Percentiles rank a stretch among this genome's conserved stretches.
Evolutionary conservation across 164 flowering plant genomes (phyloP).

Genomic region (Tetracentron sinense): DNA sequence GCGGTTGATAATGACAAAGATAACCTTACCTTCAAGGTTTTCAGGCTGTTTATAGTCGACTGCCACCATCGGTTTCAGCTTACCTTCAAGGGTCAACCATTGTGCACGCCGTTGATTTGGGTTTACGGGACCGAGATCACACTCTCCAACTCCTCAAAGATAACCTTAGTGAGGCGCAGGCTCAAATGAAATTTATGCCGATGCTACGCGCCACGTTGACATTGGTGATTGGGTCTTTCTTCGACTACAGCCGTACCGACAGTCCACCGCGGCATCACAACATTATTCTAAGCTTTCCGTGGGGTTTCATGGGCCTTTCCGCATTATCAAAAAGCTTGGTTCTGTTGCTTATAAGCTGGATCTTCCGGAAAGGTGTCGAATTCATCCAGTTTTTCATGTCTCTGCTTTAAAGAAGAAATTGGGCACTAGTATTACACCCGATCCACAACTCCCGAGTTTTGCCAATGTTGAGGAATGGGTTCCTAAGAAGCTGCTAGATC

Average conservation of each 20-base stretch:
- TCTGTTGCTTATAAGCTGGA: not conserved
- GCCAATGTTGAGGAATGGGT: not conserved
- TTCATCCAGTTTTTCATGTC: constrained; percentile 8
- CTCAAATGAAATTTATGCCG: not conserved
- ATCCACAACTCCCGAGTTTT: not conserved
- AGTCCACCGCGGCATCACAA: not conserved
- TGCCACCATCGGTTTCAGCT: too few relatives aligned
- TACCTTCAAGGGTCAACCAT: too few relatives aligned
- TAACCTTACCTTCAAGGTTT: too few relatives aligned
- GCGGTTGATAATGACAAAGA: too few relatives aligned
- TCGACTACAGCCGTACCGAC: not conserved
- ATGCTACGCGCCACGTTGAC: not conserved
- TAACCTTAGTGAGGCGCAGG: too few relatives aligned
- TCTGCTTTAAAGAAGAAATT: constrained; percentile 2
- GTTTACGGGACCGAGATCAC: too few relatives aligned
- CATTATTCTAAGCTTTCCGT: not conserved
- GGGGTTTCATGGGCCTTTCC: not conserved
- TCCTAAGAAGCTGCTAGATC: not conserved
- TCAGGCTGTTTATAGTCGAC: too few relatives aligned
- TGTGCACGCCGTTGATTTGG: too few relatives aligned
- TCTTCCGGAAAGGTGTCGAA: not conserved
- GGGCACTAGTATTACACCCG: not conserved
- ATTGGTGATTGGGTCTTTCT: constrained; percentile 1
- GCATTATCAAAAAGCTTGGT: not conserved
- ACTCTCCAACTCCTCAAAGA: too few relatives aligned